Evolutionary conservation across 2,329 filamentous ascomycete genomes (phyloP).

Genomic region (Fusarium mexicanum): DNA sequence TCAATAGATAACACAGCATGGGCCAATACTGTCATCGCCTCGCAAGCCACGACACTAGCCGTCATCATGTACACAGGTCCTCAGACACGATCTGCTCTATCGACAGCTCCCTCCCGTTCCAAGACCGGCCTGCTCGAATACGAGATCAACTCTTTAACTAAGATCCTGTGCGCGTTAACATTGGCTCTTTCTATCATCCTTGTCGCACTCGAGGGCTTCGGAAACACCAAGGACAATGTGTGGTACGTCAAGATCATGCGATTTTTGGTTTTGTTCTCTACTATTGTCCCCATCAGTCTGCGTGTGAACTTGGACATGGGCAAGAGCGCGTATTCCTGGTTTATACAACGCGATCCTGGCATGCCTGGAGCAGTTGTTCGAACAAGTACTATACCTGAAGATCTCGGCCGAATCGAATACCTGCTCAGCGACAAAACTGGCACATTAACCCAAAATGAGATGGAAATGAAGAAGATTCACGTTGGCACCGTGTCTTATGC

Average conservation of each 20-base stretch:
- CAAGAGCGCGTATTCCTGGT: constrained; percentile 94
- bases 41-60: constrained; percentile 86
- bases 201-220: constrained; percentile 86
- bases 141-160: constrained; percentile 96
- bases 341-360: constrained; percentile 90
- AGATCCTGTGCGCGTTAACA: constrained; percentile 92
- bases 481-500: constrained; percentile 98
- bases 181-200: constrained; percentile 86
- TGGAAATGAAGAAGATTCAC: constrained; percentile 99
- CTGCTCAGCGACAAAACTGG: constrained; percentile 97
- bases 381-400: constrained; percentile 97
- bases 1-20: constrained; percentile 98
- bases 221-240: constrained; percentile 68
- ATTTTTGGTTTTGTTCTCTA: constrained; percentile 98
- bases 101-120: constrained; percentile 88
- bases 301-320: constrained; percentile 97
- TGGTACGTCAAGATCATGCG: constrained; percentile 99
- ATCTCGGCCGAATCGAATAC: constrained; percentile 95
- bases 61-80: constrained; percentile 95
- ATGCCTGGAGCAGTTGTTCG: constrained; percentile 93
- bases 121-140: constrained; percentile 94
- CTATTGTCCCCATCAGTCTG: constrained; percentile 96
- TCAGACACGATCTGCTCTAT: constrained; percentile 92
- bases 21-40: constrained; percentile 97
- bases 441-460: constrained; percentile 97